phyloP scores from a whole-genome alignment of 2,329 filamentous ascomycete genomes.

The Pseudocercospora cruenta region DNA sequence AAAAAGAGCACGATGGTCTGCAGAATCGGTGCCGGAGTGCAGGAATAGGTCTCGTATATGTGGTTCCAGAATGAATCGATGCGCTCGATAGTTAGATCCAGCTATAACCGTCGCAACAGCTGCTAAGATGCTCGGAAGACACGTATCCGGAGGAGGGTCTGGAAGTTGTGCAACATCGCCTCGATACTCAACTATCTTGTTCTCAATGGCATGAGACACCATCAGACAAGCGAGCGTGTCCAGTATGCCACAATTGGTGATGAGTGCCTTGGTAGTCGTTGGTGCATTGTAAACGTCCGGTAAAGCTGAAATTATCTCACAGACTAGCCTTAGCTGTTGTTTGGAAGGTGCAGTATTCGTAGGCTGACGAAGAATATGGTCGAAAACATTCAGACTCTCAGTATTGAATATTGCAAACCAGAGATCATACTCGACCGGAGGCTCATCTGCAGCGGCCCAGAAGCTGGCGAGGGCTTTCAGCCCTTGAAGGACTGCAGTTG shows the following conservation, averaged over 20 bases:
- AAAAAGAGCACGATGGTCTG: conserved; percentile 32
- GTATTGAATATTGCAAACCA: conserved; percentile 61
- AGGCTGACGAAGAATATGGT: conserved; percentile 66
- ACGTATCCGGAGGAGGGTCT: conserved; percentile 60
- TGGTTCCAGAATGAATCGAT: conserved; percentile 57
- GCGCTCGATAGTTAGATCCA: conserved; percentile 77
- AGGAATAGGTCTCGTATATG: conserved; percentile 45
- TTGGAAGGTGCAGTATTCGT: conserved; percentile 58
- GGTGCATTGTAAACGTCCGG: conserved; percentile 64
- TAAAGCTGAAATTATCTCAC: conserved; percentile 61
- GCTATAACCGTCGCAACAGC: conserved; percentile 77
- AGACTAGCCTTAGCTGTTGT: conserved; percentile 64
- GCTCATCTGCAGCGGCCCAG: conserved; percentile 37
- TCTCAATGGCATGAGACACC: conserved; percentile 59
- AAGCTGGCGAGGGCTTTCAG: conserved; percentile 73
- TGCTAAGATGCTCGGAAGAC: conserved; percentile 72
- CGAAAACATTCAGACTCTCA: conserved; percentile 64
- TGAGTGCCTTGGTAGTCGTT: conserved; percentile 64
- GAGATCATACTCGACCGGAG: conserved; percentile 23
- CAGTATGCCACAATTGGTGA: conserved; percentile 74
- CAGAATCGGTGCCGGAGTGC: conserved; percentile 22
- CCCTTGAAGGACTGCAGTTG: conserved; percentile 73
- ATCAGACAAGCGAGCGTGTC: conserved; percentile 77
- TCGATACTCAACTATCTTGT: conserved; percentile 32
- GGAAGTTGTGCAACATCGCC: conserved; percentile 37